These are phyloP conservation scores for Pseudonitzschia multiseries DNA, from an alignment of 108 stramenopile species.

Conservation along the genomic window DNA sequence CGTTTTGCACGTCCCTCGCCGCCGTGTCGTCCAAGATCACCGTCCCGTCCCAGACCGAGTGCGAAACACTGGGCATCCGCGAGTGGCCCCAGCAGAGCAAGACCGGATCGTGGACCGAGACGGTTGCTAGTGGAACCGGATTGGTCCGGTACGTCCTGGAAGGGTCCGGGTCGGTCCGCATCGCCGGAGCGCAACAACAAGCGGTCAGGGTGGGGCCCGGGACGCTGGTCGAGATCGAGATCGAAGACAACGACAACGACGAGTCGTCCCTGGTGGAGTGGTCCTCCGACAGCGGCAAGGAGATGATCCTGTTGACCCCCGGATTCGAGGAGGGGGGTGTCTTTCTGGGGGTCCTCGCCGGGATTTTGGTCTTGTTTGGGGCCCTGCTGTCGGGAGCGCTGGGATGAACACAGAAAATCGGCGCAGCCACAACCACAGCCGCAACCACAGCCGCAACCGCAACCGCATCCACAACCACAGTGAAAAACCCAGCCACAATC, in stretches of 20 bases:
- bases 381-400: constrained; percentile 36
- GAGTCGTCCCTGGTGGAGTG: constrained; percentile 42
- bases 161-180: constrained; percentile 44
- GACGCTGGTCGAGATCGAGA: constrained; percentile 54
- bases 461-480: too few species aligned
- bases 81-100: constrained; percentile 67
- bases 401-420: too few species aligned
- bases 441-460: too few species aligned
- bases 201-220: constrained; percentile 35
- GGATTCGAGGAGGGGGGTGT: constrained; percentile 61
- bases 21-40: background rate
- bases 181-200: background rate
- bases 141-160: constrained; percentile 56
- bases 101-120: constrained; percentile 42
- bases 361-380: constrained; percentile 51
- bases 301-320: constrained; percentile 70
- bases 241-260: constrained; percentile 26
- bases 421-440: too few species aligned
- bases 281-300: constrained; percentile 37
- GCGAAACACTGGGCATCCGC: constrained; percentile 44
- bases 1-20: background rate
- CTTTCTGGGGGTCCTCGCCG: constrained; percentile 45
- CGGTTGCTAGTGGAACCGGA: constrained; percentile 24
- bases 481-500: too few species aligned
- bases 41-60: constrained; percentile 5